These are phyloP conservation scores for Quercus lobata DNA, from an alignment of 331 rosid species.

Conservation along the genomic window DNA sequence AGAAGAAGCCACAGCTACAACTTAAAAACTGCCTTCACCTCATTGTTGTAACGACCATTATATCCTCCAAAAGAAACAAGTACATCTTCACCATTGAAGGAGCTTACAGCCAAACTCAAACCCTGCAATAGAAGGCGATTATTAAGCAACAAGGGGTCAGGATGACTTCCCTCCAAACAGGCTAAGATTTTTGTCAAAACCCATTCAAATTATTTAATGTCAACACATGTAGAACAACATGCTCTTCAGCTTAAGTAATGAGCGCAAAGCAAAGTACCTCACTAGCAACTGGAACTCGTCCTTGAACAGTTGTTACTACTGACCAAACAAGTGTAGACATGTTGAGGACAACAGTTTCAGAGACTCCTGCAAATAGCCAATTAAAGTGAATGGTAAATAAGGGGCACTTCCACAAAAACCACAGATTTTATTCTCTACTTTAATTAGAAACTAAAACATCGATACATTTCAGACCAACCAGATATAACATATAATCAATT, in stretches of 20 bases:
- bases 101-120: conserved; percentile 80
- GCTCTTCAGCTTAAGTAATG: conserved; percentile 5
- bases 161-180: conserved; percentile 2
- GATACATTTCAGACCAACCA: background rate
- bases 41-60: conserved; percentile 87
- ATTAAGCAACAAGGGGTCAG: conserved; percentile 5
- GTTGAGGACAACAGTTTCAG: conserved; percentile 76
- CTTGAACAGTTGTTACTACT: conserved; percentile 85
- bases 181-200: background rate
- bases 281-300: conserved; percentile 85
- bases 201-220: conserved; percentile 1
- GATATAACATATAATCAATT: no score
- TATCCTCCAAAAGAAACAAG: conserved; percentile 89
- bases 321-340: conserved; percentile 96
- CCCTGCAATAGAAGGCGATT: conserved; percentile 55
- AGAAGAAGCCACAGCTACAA: conserved; percentile 3
- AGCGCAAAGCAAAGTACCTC: conserved; percentile 50
- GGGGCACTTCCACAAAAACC: background rate
- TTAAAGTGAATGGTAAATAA: conserved; percentile 11
- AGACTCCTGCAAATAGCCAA: conserved; percentile 55
- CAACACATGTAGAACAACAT: background rate
- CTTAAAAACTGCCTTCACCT: conserved; percentile 43
- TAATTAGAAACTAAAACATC: background rate
- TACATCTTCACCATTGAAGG: conserved; percentile 68
- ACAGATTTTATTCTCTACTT: background rate